These are phyloP conservation scores for Gentiana straminea DNA, from an alignment of 257 asterid genomes.

Conservation along the genomic window DNA sequence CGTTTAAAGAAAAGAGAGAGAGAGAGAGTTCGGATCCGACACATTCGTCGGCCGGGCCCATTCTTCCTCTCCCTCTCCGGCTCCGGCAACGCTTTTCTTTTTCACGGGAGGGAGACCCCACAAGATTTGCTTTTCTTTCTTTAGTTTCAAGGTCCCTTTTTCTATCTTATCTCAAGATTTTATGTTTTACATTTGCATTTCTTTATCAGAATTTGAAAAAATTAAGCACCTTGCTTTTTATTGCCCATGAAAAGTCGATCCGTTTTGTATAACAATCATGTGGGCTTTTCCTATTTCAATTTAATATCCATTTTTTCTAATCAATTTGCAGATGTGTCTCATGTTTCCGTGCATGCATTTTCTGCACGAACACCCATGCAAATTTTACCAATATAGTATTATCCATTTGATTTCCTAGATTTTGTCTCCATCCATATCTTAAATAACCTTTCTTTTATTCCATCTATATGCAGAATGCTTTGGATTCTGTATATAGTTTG, in stretches of 20 bases:
- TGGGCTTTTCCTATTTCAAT: background rate
- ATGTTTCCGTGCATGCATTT: background rate
- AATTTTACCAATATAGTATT: background rate
- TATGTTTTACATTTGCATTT: too few relatives aligned
- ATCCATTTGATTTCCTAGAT: background rate
- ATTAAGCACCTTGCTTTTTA: too few relatives aligned
- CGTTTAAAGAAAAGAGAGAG: background rate
- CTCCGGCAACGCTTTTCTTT: slow-evolving; percentile 3
- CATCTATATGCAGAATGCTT: too few relatives aligned
- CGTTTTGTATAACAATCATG: background rate
- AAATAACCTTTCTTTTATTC: too few relatives aligned
- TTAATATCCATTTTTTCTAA: background rate
- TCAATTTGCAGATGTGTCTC: background rate
- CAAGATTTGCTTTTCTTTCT: background rate
- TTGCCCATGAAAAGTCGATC: background rate
- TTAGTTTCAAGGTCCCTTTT: slow-evolving; percentile 4
- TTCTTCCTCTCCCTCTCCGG: slow-evolving; percentile 5
- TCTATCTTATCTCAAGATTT: too few relatives aligned
- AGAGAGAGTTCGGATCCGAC: slow-evolving; percentile 7
- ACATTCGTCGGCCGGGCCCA: slow-evolving; percentile 7
- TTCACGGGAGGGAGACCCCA: slow-evolving; percentile 8
- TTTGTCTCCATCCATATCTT: slow-evolving; percentile 5
- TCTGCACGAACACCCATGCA: slow-evolving; percentile 10
- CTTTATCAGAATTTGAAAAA: too few relatives aligned
- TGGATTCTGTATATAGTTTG: too few relatives aligned